Conservation (phyloP, 768 basidiomycete genomes). For the Auriscalpium orientale region DNA sequence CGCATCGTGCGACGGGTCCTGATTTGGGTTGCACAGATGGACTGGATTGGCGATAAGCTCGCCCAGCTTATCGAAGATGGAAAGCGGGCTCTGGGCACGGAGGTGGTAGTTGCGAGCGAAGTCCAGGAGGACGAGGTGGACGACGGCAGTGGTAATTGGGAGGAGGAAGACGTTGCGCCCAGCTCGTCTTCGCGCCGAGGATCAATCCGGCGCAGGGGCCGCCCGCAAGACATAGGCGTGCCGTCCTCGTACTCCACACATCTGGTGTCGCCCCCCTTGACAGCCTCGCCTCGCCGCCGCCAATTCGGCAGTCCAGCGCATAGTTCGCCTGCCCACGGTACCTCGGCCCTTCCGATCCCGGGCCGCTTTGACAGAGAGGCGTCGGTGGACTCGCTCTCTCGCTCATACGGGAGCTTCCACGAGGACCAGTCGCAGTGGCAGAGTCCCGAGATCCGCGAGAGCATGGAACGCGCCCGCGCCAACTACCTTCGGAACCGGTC, state of each 20-base stretch:
- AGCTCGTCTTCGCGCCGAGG: conserved; percentile 16
- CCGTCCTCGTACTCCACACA: conserved; percentile 21
- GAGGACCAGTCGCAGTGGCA: conserved; percentile 49
- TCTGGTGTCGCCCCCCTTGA: conserved; percentile 20
- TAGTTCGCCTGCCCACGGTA: conserved; percentile 17
- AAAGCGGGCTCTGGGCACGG: conserved; percentile 65
- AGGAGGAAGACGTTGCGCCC: conserved; percentile 44
- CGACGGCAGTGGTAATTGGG: conserved; percentile 70
- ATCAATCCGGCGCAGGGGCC: conserved; percentile 16
- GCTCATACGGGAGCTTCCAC: conserved; percentile 19
- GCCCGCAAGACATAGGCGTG: conserved; percentile 14
- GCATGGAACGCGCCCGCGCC: conserved; percentile 63
- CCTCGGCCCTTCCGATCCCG: conserved; percentile 23
- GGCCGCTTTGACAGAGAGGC: conserved; percentile 15
- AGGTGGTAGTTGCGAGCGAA: conserved; percentile 74
- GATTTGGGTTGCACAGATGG: conserved; percentile 44
- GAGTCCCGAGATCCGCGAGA: conserved; percentile 61
- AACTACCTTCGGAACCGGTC: conserved; percentile 13
- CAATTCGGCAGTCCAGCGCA: conserved; percentile 3
- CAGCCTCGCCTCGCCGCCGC: conserved; percentile 10
- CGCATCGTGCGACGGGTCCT: neutral
- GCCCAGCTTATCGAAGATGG: conserved; percentile 69
- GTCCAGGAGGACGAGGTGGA: conserved; percentile 68
- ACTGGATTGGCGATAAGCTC: conserved; percentile 73
- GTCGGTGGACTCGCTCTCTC: conserved; percentile 6